phyloP scores from a whole-genome alignment of 805 yeast genomes.

The Hanseniaspora hatyaiensis region DNA sequence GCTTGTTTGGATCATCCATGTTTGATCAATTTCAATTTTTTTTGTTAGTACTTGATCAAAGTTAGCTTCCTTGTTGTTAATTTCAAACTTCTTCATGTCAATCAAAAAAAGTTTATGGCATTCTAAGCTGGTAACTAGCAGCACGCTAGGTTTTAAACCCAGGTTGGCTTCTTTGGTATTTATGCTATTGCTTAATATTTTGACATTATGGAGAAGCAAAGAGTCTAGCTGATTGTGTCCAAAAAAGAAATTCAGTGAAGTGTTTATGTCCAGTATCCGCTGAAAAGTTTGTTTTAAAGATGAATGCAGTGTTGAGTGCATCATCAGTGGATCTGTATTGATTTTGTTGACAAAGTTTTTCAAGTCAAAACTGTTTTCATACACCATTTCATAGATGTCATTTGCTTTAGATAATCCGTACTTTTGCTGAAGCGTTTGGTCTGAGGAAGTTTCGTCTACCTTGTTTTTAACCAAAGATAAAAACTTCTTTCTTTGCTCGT shows the following conservation, averaged over 20 bases:
- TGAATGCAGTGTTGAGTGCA: not conserved
- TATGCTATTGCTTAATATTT: not conserved
- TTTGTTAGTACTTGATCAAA: not conserved
- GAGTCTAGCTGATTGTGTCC: not conserved
- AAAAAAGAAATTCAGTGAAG: conserved; percentile 4
- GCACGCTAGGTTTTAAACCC: not conserved
- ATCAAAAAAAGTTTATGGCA: not conserved
- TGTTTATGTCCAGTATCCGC: not conserved
- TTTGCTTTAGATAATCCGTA: not conserved
- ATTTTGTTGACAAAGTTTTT: not conserved
- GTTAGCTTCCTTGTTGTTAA: not conserved
- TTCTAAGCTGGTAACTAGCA: not conserved
- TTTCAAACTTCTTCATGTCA: not conserved
- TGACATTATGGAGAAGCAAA: not conserved
- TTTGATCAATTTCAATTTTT: not conserved
- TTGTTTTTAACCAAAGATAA: not conserved
- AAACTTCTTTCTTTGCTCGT: not conserved
- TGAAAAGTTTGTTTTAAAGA: not conserved
- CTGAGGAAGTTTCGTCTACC: too few relatives aligned
- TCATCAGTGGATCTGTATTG: not conserved
- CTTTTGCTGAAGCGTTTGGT: too few relatives aligned
- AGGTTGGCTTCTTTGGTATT: not conserved
- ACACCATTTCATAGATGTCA: not conserved
- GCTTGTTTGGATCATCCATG: not conserved
- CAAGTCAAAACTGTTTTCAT: conserved; percentile 4